Conservation (phyloP, 2,329 filamentous ascomycete genomes). For the Cadophora sp. region DNA sequence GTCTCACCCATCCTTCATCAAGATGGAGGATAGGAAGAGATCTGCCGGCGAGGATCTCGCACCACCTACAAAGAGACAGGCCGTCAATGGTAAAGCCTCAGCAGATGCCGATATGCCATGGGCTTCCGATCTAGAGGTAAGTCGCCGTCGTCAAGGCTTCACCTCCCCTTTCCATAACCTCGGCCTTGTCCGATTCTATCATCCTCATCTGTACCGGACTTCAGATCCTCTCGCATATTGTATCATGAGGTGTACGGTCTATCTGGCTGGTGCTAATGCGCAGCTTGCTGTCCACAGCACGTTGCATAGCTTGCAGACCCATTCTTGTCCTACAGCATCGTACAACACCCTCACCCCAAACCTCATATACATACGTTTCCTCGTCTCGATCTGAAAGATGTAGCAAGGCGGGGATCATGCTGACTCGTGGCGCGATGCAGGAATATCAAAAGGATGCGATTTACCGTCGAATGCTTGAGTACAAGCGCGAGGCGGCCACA, state of each 20-base stretch:
- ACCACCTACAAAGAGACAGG: conserved; percentile 90
- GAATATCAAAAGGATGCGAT: conserved; percentile 96
- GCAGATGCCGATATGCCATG: conserved; percentile 72
- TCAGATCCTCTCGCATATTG: conserved; percentile 27
- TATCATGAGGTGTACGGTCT: conserved; percentile 37
- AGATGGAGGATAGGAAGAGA: conserved; percentile 99
- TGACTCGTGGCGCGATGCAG: conserved; percentile 54
- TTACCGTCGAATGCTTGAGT: conserved; percentile 96
- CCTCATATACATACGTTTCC: conserved; percentile 26
- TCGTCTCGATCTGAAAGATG: conserved; percentile 31
- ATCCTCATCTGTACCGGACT: conserved; percentile 32
- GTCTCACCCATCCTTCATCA: conserved; percentile 82
- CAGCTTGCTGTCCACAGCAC: conserved; percentile 52
- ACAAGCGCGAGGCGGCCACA: conserved; percentile 86
- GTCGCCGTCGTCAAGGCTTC: conserved; percentile 51
- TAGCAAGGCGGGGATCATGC: conserved; percentile 45
- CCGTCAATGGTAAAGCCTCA: conserved; percentile 79
- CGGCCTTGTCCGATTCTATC: conserved; percentile 24
- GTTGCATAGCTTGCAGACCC: conserved; percentile 46
- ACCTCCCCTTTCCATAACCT: conserved; percentile 29
- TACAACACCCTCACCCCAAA: conserved; percentile 34
- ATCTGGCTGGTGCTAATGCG: conserved; percentile 50
- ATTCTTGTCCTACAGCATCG: conserved; percentile 35
- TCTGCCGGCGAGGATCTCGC: conserved; percentile 86
- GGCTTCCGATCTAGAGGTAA: conserved; percentile 76